Conservation (phyloP, 2,329 filamentous ascomycete species). For the Penicillium griseofulvum region DNA sequence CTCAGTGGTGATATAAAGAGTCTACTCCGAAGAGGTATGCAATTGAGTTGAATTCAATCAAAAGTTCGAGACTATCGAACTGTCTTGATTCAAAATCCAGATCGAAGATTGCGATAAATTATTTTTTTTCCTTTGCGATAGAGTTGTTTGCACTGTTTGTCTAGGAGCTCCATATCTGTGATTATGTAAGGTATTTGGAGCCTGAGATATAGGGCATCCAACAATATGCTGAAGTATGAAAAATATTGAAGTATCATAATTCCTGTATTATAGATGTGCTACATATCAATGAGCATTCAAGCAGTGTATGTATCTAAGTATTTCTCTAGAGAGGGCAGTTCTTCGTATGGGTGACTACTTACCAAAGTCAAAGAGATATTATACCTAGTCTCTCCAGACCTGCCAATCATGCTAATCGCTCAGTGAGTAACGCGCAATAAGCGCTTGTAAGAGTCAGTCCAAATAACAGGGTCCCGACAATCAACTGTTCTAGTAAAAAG, state of each 20-base stretch:
- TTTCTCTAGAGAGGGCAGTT: not conserved
- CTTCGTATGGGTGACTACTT: not conserved
- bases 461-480: not conserved
- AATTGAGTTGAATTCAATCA: not conserved
- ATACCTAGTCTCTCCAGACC: not conserved
- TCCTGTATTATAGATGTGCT: not conserved
- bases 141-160: constrained; percentile 24
- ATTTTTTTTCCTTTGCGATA: constrained; percentile 27
- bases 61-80: constrained; percentile 2
- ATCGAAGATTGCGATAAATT: constrained; percentile 24
- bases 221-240: not conserved
- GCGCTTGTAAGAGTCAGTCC: not conserved
- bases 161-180: not conserved
- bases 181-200: not conserved
- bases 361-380: not conserved
- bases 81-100: constrained; percentile 6
- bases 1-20: not conserved
- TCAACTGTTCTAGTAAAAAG: not conserved
- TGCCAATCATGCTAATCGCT: not conserved
- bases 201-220: not conserved
- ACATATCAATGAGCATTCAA: not conserved
- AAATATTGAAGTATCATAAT: not conserved
- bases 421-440: not conserved
- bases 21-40: not conserved
- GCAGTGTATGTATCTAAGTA: not conserved